Conservation (phyloP, 1,284 basidiomycete genomes). For the Naganishia sp. region DNA sequence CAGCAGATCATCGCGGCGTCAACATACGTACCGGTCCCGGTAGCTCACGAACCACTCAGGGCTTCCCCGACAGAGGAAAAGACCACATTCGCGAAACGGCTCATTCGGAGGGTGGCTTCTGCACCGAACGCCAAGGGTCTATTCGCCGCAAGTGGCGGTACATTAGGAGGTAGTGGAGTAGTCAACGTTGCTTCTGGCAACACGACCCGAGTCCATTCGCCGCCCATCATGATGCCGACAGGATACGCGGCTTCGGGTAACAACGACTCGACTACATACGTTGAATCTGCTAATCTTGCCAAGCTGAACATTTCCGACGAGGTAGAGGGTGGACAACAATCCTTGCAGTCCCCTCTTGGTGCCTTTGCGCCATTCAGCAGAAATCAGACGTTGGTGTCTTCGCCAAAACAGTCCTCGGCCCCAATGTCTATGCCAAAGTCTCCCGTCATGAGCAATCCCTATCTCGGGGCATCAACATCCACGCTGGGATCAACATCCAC, state of each 20-base stretch:
- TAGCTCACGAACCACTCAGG: conserved; percentile 11
- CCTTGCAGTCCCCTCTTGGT: conserved; percentile 2
- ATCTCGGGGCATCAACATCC: conserved; percentile 19
- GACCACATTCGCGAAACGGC: conserved; percentile 64
- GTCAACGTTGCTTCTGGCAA: conserved; percentile 36
- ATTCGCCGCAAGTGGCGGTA: conserved; percentile 57
- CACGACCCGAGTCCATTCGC: conserved; percentile 58
- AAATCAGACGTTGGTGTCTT: conserved; percentile 29
- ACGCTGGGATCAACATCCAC: conserved; percentile 24
- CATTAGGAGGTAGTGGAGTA: conserved; percentile 35
- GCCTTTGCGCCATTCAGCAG: conserved; percentile 27
- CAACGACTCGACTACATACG: conserved; percentile 63
- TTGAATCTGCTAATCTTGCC: conserved; percentile 55
- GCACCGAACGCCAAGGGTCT: conserved; percentile 94
- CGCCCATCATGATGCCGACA: conserved; percentile 44
- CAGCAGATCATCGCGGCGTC: neutral
- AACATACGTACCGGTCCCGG: conserved; percentile 9
- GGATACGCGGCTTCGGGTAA: conserved; percentile 53
- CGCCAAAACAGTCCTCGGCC: conserved; percentile 23
- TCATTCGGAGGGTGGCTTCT: conserved; percentile 90
- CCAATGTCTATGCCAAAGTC: conserved; percentile 21
- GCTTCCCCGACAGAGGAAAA: conserved; percentile 15
- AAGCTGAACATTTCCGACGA: conserved; percentile 14
- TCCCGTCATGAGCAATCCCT: conserved; percentile 17
- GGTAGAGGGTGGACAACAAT: neutral